phyloP scores from a whole-genome alignment of 2,329 filamentous ascomycete genomes.

The Nothophaeocryptopus gaeumannii region DNA sequence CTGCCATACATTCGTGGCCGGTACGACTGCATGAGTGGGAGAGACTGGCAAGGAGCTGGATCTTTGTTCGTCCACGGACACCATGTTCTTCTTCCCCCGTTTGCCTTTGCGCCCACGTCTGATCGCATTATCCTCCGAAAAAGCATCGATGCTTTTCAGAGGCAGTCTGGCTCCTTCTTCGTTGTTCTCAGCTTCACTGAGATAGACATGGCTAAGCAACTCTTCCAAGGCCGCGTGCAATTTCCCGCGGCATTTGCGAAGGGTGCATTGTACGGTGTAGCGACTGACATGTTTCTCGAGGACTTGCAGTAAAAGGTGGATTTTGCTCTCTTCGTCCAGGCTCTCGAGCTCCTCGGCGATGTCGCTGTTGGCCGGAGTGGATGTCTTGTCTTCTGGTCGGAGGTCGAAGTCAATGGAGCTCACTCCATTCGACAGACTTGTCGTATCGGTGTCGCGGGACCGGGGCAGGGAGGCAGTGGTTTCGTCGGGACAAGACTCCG shows the following conservation, averaged over 20 bases:
- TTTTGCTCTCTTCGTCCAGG: constrained; percentile 61
- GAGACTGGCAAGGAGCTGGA: constrained; percentile 28
- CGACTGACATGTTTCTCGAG: constrained; percentile 65
- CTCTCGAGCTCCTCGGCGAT: constrained; percentile 36
- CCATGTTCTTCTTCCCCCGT: constrained; percentile 39
- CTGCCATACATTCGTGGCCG: constrained; percentile 56
- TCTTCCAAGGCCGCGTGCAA: constrained; percentile 72
- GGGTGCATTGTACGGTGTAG: constrained; percentile 62
- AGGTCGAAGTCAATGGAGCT: constrained; percentile 35
- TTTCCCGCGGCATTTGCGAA: constrained; percentile 66
- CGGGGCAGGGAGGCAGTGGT: constrained; percentile 43
- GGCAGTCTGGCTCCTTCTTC: constrained; percentile 44
- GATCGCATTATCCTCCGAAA: constrained; percentile 58
- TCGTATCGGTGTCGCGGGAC: constrained; percentile 51
- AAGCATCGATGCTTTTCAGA: constrained; percentile 77
- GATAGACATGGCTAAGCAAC: constrained; percentile 73
- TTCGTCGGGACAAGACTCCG: constrained; percentile 36
- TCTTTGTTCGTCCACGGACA: constrained; percentile 27
- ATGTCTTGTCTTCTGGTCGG: constrained; percentile 19
- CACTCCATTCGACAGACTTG: constrained; percentile 49
- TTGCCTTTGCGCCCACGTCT: constrained; percentile 47
- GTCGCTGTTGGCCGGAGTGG: constrained; percentile 24
- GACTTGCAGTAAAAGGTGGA: constrained; percentile 62
- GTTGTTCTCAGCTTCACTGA: constrained; percentile 63
- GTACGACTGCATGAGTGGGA: constrained; percentile 23